These are phyloP conservation scores for Fusarium sp. DNA, from an alignment of 2,329 filamentous ascomycete genomes.

Conservation along the genomic window DNA sequence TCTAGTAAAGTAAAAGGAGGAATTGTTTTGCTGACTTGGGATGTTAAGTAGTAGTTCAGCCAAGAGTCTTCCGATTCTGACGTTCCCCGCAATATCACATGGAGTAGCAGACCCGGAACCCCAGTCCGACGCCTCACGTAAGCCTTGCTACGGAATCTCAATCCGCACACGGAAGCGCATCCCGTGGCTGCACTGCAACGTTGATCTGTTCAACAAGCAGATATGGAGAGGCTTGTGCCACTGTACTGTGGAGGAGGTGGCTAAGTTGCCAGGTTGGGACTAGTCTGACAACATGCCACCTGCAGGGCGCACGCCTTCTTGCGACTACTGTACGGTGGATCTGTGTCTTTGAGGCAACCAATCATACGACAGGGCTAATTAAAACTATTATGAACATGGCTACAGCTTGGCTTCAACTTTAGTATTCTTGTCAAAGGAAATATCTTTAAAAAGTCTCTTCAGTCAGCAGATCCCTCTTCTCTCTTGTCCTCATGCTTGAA, in stretches of 20 bases:
- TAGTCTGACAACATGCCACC: neutral
- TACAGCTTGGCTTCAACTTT: neutral
- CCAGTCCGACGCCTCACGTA: neutral
- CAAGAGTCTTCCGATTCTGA: neutral
- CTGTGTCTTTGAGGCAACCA: neutral
- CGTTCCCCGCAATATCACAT: neutral
- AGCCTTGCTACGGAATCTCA: neutral
- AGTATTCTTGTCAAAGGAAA: neutral
- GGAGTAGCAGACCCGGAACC: neutral
- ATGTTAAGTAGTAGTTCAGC: neutral
- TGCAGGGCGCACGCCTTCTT: neutral
- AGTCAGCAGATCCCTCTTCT: neutral
- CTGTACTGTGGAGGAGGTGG: neutral
- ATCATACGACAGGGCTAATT: neutral
- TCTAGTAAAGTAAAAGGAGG: neutral
- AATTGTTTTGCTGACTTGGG: neutral
- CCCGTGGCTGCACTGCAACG: neutral
- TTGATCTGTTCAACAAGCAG: neutral
- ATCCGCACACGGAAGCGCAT: neutral
- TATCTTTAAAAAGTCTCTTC: neutral
- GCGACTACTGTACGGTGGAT: neutral
- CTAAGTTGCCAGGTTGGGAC: neutral
- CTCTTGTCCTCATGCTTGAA: neutral
- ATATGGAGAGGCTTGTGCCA: neutral
- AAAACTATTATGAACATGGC: neutral